Conservation (phyloP, 129 eudicot species). For the Rutidosis leptorrhynchoides region DNA sequence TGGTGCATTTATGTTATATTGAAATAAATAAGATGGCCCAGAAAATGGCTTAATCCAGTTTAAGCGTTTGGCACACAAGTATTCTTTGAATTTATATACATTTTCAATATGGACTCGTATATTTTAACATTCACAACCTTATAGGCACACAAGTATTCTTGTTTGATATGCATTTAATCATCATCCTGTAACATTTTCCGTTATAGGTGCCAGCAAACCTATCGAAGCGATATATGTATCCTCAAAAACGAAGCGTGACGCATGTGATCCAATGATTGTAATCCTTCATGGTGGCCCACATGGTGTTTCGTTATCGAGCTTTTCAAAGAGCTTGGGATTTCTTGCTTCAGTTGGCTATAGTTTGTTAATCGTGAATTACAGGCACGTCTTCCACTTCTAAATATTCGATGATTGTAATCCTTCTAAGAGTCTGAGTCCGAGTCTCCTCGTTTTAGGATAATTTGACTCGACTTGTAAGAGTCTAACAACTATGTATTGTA, state of each 20-base stretch:
- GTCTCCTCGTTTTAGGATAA: too few species aligned
- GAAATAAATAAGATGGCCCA: conserved; percentile 7
- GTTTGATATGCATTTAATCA: conserved; percentile 21
- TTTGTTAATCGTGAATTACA: conserved; percentile 84
- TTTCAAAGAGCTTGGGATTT: conserved; percentile 70
- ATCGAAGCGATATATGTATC: conserved; percentile 86
- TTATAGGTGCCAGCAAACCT: conserved; percentile 70
- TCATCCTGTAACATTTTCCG: conserved; percentile 11
- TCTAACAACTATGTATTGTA: neutral
- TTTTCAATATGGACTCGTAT: conserved; percentile 2
- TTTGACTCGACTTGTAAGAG: too few species aligned
- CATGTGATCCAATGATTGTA: conserved; percentile 69
- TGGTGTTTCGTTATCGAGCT: conserved; percentile 47
- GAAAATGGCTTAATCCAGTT: neutral
- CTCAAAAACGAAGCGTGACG: conserved; percentile 50
- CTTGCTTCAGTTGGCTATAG: conserved; percentile 80
- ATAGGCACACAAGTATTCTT: too few species aligned
- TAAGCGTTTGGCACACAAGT: neutral
- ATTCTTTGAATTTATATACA: neutral
- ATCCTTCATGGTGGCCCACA: conserved; percentile 98
- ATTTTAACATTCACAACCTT: neutral
- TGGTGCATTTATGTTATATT: conserved; percentile 11
- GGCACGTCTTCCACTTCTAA: conserved; percentile 40
- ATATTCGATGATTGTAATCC: neutral
- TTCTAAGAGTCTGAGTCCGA: too few species aligned